phyloP scores from a whole-genome alignment of 2,329 filamentous ascomycete species.

The Keithomyces neogunnii region DNA sequence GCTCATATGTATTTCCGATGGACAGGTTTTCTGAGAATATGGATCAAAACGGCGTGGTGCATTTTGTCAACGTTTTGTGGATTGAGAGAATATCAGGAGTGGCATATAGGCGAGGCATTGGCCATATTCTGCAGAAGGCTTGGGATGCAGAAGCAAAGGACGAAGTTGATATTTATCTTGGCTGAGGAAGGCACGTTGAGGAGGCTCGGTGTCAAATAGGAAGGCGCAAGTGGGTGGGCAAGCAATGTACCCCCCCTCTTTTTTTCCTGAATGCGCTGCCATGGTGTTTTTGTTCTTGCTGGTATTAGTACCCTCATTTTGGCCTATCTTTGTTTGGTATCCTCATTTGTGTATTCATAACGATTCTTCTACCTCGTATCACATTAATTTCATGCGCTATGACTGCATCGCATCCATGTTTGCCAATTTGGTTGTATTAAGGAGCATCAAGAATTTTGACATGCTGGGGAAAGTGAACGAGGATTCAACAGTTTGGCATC shows the following conservation, averaged over 20 bases:
- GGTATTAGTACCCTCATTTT: background rate
- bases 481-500: too few species aligned
- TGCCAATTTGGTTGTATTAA: too few species aligned
- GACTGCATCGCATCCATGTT: too few species aligned
- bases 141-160: conserved; percentile 33
- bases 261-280: too few species aligned
- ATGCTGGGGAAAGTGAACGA: too few species aligned
- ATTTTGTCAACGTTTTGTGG: conserved; percentile 39
- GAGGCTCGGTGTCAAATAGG: too few species aligned
- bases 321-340: background rate
- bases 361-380: background rate
- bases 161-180: conserved; percentile 32
- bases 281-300: too few species aligned
- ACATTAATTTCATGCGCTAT: background rate
- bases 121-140: conserved; percentile 30
- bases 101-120: conserved; percentile 32
- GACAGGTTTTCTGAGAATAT: conserved; percentile 32
- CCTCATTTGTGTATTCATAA: background rate
- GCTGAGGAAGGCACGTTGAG: conserved; percentile 14
- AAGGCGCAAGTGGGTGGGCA: too few species aligned
- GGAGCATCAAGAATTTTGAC: too few species aligned
- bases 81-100: conserved; percentile 35
- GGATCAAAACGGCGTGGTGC: conserved; percentile 32
- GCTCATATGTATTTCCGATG: conserved; percentile 29
- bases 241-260: too few species aligned